Evolutionary conservation across 1,284 basidiomycete genomes (phyloP).

Genomic region (Calocybe gambosa): DNA sequence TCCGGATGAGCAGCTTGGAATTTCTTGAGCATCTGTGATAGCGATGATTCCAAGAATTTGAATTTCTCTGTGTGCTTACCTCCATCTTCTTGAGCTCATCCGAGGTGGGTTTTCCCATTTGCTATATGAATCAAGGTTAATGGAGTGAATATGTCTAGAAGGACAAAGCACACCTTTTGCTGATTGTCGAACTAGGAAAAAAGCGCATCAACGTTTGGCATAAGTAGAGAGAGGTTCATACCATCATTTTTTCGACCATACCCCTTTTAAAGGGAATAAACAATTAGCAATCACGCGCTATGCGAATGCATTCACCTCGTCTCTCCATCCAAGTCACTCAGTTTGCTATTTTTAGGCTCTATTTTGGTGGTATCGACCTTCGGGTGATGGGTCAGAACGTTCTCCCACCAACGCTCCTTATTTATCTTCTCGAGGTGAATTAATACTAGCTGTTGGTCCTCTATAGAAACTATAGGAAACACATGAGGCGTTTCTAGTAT

Average conservation of each 20-base stretch:
- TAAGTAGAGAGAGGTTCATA: slow-evolving; percentile 32
- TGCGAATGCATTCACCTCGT: slow-evolving; percentile 51
- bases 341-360: slow-evolving; percentile 90
- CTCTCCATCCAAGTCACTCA: slow-evolving; percentile 93
- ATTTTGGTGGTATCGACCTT: slow-evolving; percentile 98
- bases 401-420: slow-evolving; percentile 94
- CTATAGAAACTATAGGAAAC: slow-evolving; percentile 31
- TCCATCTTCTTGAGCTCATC: slow-evolving; percentile 89
- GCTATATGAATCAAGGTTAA: slow-evolving; percentile 38
- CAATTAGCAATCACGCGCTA: background rate
- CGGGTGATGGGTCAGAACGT: slow-evolving; percentile 91
- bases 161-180: slow-evolving; percentile 64
- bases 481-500: background rate
- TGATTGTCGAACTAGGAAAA: slow-evolving; percentile 86
- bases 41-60: slow-evolving; percentile 2
- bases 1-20: slow-evolving; percentile 91
- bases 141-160: background rate
- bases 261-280: slow-evolving; percentile 45
- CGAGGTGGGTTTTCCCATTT: slow-evolving; percentile 93
- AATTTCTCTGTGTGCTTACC: slow-evolving; percentile 35
- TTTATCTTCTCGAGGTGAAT: slow-evolving; percentile 88
- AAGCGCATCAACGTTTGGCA: slow-evolving; percentile 3
- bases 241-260: slow-evolving; percentile 99
- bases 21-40: slow-evolving; percentile 62
- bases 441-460: slow-evolving; percentile 70